A percentile compares a stretch with the other conserved stretches of the same genome.
Conservation (phyloP, 1,284 basidiomycete genomes). For the Cryptococcus maquisensis region DNA sequence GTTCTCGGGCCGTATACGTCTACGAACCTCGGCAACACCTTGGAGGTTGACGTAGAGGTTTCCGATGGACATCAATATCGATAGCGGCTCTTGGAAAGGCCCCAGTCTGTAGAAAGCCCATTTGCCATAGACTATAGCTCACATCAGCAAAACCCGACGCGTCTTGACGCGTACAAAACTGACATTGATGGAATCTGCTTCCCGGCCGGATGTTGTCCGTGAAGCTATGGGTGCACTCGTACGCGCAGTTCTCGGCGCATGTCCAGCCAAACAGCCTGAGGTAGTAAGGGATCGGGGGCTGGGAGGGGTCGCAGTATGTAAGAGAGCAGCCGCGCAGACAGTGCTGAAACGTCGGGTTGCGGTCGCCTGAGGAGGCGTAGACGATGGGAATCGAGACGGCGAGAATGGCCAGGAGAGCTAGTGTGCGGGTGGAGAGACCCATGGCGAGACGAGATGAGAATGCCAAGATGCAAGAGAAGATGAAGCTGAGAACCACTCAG, state of each 20-base stretch:
- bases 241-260: conserved; percentile 82
- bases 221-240: conserved; percentile 78
- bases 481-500: no score
- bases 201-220: conserved; percentile 59
- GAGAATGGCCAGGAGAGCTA: neutral
- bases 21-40: conserved; percentile 56
- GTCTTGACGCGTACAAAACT: conserved; percentile 4
- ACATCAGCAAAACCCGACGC: neutral
- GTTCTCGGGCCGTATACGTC: conserved; percentile 57
- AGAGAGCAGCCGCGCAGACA: conserved; percentile 51
- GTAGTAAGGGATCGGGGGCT: conserved; percentile 50
- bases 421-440: neutral
- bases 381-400: conserved; percentile 13
- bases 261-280: conserved; percentile 58
- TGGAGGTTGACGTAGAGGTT: conserved; percentile 72
- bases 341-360: conserved; percentile 55
- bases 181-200: conserved; percentile 60
- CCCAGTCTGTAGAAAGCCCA: conserved; percentile 87
- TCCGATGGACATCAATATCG: conserved; percentile 75
- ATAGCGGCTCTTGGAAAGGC: conserved; percentile 91
- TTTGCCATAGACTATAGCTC: conserved; percentile 68
- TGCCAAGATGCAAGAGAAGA: no score
- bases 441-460: no score
- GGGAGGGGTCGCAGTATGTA: conserved; percentile 50
- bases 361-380: conserved; percentile 59